phyloP scores from a whole-genome alignment of 768 basidiomycete genomes.

The Kwoniella mangroviensis region DNA sequence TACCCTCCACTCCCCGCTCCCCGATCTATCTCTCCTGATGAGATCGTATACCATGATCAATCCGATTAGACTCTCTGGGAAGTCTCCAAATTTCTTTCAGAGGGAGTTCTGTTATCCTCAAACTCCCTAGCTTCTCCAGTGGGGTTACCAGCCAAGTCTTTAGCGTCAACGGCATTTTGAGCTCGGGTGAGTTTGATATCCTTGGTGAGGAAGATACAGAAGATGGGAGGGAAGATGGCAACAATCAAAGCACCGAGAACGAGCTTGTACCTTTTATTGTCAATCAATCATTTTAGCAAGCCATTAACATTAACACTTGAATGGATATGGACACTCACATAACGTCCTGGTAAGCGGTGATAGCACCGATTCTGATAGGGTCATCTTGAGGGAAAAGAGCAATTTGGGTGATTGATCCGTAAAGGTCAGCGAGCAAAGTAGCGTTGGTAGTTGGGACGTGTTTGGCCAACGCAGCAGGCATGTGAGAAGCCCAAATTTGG shows the following conservation, averaged over 20 bases:
- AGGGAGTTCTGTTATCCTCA: conserved; percentile 6
- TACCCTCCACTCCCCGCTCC: no score
- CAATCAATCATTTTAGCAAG: background rate
- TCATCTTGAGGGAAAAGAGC: conserved; percentile 60
- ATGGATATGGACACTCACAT: conserved; percentile 30
- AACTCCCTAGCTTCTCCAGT: conserved; percentile 22
- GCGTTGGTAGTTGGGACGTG: conserved; percentile 63
- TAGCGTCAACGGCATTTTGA: conserved; percentile 71
- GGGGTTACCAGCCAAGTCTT: conserved; percentile 49
- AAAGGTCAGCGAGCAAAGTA: conserved; percentile 60
- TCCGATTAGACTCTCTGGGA: conserved; percentile 5
- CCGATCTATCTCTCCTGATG: no score
- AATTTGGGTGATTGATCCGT: conserved; percentile 66
- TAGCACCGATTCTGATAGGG: conserved; percentile 70
- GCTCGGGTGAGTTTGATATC: conserved; percentile 71
- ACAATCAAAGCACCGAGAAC: conserved; percentile 65
- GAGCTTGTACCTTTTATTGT: conserved; percentile 42
- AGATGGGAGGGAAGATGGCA: conserved; percentile 66
- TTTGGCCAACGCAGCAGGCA: conserved; percentile 68
- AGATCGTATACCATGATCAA: background rate
- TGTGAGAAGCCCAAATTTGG: conserved; percentile 59
- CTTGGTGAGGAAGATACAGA: conserved; percentile 67
- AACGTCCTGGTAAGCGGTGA: conserved; percentile 62
- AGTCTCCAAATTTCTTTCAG: conserved; percentile 5
- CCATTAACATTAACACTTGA: background rate